phyloP scores from a whole-genome alignment of 1,139 yeast species.

The Pichia sp. region DNA sequence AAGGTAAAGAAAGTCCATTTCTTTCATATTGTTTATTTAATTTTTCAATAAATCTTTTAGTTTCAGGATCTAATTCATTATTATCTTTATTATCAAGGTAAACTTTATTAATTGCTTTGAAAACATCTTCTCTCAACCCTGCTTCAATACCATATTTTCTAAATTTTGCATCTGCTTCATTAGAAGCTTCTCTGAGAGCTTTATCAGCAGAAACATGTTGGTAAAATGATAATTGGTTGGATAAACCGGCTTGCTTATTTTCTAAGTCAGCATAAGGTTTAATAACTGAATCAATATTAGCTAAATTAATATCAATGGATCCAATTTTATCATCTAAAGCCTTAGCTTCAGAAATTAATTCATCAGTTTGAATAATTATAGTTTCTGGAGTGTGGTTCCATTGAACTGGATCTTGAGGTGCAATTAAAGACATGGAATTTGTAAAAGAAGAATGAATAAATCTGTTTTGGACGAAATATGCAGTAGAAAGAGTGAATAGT shows the following conservation, averaged over 20 bases:
- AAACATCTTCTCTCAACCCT: slow-evolving; percentile 63
- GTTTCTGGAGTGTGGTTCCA: slow-evolving; percentile 59
- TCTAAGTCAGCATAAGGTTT: slow-evolving; percentile 45
- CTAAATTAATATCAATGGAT: slow-evolving; percentile 32
- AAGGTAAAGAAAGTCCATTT: slow-evolving; percentile 59
- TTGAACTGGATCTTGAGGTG: slow-evolving; percentile 43
- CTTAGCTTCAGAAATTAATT: slow-evolving; percentile 40
- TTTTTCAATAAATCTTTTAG: slow-evolving; percentile 52
- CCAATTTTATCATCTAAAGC: slow-evolving; percentile 52
- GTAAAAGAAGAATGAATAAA: background rate
- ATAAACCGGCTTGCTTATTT: slow-evolving; percentile 39
- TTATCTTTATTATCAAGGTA: slow-evolving; percentile 31
- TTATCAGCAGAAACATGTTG: slow-evolving; percentile 63
- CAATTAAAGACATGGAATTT: slow-evolving; percentile 23
- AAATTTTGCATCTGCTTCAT: slow-evolving; percentile 51
- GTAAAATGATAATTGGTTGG: slow-evolving; percentile 53
- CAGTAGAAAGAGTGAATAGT: slow-evolving; percentile 12
- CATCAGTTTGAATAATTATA: slow-evolving; percentile 39
- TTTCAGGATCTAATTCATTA: slow-evolving; percentile 43
- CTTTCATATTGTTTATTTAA: slow-evolving; percentile 50
- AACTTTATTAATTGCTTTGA: slow-evolving; percentile 48
- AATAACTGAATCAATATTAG: slow-evolving; percentile 53
- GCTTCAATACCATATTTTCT: slow-evolving; percentile 58
- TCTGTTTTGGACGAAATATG: slow-evolving; percentile 13
- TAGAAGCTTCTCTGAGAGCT: slow-evolving; percentile 63